Conservation (phyloP, 208 protist genomes). For the Blechomonas ayalai region DNA sequence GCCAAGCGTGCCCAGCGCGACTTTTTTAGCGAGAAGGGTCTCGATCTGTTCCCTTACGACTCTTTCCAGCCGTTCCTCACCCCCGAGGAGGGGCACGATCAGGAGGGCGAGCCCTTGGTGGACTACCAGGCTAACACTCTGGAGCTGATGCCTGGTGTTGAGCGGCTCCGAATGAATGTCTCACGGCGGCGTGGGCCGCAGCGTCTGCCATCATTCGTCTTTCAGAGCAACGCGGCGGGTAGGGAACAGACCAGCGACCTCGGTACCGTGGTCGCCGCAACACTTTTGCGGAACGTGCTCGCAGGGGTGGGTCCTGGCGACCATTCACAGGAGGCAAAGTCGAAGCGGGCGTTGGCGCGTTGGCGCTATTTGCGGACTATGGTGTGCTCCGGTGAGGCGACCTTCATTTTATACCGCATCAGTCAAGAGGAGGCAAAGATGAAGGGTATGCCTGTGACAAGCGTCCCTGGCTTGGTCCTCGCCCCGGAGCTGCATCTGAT, state of each 20-base stretch:
- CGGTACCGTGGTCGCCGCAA: constrained; percentile 35
- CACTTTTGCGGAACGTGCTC: constrained; percentile 43
- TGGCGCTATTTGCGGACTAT: constrained; percentile 76
- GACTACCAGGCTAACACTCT: neutral
- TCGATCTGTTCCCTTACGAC: constrained; percentile 56
- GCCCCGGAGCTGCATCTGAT: constrained; percentile 63
- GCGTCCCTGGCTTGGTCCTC: constrained; percentile 43
- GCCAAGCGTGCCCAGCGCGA: no score
- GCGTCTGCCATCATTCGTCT: constrained; percentile 37
- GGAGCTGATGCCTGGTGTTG: constrained; percentile 11
- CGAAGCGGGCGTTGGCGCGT: constrained; percentile 40
- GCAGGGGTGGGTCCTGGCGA: constrained; percentile 24
- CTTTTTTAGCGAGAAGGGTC: constrained; percentile 61
- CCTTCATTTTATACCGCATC: constrained; percentile 56
- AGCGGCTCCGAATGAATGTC: constrained; percentile 39
- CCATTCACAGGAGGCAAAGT: constrained; percentile 12
- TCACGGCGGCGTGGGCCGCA: constrained; percentile 35
- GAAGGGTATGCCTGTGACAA: constrained; percentile 44
- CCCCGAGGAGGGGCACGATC: no score
- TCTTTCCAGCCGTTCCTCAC: no score
- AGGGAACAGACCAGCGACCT: constrained; percentile 14
- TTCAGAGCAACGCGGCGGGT: constrained; percentile 16
- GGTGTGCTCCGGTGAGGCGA: constrained; percentile 71
- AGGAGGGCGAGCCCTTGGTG: no score
- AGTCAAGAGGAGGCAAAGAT: constrained; percentile 46